Evolutionary conservation across 352 stramenopile species (phyloP).

Genomic region (Phytopythium oedochilum): DNA sequence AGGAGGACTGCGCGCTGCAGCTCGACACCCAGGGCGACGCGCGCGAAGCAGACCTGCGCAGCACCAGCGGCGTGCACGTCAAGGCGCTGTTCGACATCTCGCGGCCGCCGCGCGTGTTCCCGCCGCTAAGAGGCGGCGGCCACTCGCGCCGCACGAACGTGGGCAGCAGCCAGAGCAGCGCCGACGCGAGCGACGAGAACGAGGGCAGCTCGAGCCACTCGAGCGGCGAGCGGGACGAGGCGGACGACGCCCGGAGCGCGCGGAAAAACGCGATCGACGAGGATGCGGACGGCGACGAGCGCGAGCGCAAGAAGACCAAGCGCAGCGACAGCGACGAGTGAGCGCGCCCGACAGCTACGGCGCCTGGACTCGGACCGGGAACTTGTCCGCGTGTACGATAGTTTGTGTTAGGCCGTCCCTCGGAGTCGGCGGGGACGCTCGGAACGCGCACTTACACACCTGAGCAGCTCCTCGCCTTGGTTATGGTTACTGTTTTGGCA

Average conservation of each 20-base stretch:
- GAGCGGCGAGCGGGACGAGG: not conserved
- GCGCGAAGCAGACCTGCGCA: constrained; percentile 20
- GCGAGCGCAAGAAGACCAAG: constrained; percentile 5
- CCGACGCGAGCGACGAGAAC: not conserved
- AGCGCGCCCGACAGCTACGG: no score
- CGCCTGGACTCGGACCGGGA: no score
- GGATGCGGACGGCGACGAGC: not conserved
- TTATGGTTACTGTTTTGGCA: no score
- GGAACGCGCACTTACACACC: no score
- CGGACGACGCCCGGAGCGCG: not conserved
- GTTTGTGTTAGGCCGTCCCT: no score
- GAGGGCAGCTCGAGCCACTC: not conserved
- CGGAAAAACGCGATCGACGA: not conserved
- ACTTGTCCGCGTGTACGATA: constrained; percentile 3
- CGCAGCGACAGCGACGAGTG: constrained; percentile 1
- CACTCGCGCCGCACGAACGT: constrained; percentile 1
- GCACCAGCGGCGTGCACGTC: constrained; percentile 26
- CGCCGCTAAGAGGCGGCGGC: constrained; percentile 15
- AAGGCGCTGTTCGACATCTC: constrained; percentile 57
- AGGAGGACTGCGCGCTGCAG: constrained; percentile 41
- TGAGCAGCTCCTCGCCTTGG: no score
- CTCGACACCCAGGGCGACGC: constrained; percentile 27
- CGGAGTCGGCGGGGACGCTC: no score
- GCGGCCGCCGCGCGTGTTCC: constrained; percentile 9
- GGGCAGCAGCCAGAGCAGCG: not conserved